Evolutionary conservation across 768 basidiomycete genomes (phyloP), one percentile per base, ranked within the genome.

Genomic region (Multifurca ochricompacta): DNA sequence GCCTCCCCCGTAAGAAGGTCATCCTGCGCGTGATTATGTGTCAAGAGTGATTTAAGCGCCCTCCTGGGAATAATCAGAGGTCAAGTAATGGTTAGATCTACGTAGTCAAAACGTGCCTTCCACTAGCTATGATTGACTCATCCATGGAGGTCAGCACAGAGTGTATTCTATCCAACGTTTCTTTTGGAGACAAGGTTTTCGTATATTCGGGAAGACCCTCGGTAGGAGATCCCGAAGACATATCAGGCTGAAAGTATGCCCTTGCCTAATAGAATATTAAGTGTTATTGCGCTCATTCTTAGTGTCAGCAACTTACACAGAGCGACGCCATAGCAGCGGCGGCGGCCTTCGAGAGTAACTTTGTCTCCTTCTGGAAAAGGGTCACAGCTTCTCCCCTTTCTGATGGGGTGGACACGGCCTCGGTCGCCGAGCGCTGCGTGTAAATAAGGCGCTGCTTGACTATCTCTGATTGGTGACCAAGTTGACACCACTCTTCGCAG

Each of bases 401-500:
- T 32, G 77, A 73, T 8, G 79, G 75, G 18, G 81, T 79, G n/a
- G 74, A 73, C 35, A 76, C 75, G 0, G 77, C 76, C 9, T 77
- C 74, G 2, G 74, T 73, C 3, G 78, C 80, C 14, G 81, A 77
- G 59, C 78, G 80, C 63, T 89, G 81, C 81, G 92, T 91, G 51
- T 77, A 63, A 23, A 79, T 75, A 39, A 85, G 70, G 44, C 87
- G 77, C 50, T 83, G 85, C 66, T 82, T 85, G 35, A 80, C 77
- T n/a, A 72, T 69, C 57, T 91, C 88, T 1, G 81, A 76, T 62
- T 88, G 82, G 28, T 81, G 77, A 5, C 90, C 92, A 42, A 87
- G 74, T 63, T 90, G 83, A 67, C 92, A 95, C 93, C 93, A 96
- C 63, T 93, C 91, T 68, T 94, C 91, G 61, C 91, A 93, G 35